Percentiles rank a stretch among this genome's conserved stretches.
Conservation (phyloP, 148 eudicot species). For the Amaranthus cruentus region DNA sequence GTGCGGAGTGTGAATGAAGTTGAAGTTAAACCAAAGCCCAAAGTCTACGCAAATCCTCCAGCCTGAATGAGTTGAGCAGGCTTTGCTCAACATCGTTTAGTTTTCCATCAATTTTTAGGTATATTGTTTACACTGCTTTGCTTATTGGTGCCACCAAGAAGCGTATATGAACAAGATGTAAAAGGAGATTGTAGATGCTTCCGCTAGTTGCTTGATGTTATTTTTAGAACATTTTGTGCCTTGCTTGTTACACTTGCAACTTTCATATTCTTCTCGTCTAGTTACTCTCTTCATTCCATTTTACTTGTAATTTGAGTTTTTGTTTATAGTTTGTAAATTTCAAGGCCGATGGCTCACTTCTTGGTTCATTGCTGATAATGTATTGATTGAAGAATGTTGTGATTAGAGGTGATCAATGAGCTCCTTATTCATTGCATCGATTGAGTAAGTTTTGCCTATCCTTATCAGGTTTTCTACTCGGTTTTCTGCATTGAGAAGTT, state of each 20-base stretch:
- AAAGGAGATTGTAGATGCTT: slow-evolving; percentile 1
- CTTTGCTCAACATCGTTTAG: slow-evolving; percentile 9
- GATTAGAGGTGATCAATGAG: too few species aligned
- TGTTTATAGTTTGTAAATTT: not conserved
- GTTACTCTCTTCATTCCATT: too few species aligned
- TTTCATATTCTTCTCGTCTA: not conserved
- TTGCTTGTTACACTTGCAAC: not conserved
- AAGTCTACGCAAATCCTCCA: slow-evolving; percentile 60
- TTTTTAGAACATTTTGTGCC: not conserved
- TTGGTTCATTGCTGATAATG: too few species aligned
- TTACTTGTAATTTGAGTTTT: too few species aligned
- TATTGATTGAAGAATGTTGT: too few species aligned
- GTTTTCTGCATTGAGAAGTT: too few species aligned
- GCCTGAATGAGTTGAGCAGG: slow-evolving; percentile 31
- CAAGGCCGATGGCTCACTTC: not conserved
- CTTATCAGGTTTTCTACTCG: too few species aligned
- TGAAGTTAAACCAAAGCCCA: slow-evolving; percentile 97
- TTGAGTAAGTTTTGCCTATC: too few species aligned
- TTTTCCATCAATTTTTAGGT: slow-evolving; percentile 11
- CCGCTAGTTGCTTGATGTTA: not conserved
- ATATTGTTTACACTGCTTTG: slow-evolving; percentile 19
- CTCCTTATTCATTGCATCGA: too few species aligned
- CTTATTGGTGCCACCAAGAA: slow-evolving; percentile 20
- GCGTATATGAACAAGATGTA: slow-evolving; percentile 24
- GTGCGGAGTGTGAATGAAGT: slow-evolving; percentile 86